Base-by-base conservation (phyloP, 2,329 filamentous ascomycete species). In the Colletotrichum orbiculare region DNA sequence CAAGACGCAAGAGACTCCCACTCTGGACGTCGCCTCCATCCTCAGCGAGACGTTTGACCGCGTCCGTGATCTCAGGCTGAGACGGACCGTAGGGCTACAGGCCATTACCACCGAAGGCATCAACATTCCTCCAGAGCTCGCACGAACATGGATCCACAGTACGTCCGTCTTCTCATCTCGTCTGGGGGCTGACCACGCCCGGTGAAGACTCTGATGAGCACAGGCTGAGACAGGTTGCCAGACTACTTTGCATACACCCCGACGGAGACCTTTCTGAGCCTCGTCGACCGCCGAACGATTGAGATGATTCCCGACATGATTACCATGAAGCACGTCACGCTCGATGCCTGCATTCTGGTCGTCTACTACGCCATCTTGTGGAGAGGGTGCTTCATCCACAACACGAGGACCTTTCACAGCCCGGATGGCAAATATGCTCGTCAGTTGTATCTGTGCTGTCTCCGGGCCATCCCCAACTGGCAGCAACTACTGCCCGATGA, bases 321-420 rank as follows among this genome's bases (percentile, higher is more conserved):
- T 33, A 67, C 58, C 12, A 67, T 74, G 13, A 68, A 68, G 1
- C 70, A 75, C 33, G 70, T 76, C 5, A 71, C 74, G 10, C 55
- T 76, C 1, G 74, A 76, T 43, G 69, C 73, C 2, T 71, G 69
- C 4, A 72, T 76, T 12, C 66, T 73, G 0, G 67, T 76, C 1
- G 73, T 76, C n/a, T 76, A 75, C 62, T 76, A 75, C 17, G 67
- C 68, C 54, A 71, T 75, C 11, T 67, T 76, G 9, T 76, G 70
- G 58, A 67, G 73, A n/a, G 74, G 74, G 9, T 73, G 73, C 41
- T 66, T 42, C 25, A 60, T 69, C 8, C 53, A 54, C 17, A 62
- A 53, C 13, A 48, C 58, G 1, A 41, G 58, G 41, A 48, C 58
- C 1, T 54, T 42, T 15, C 42, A 63, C 8, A 63, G 54, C 7